phyloP scores from a whole-genome alignment of 495 filamentous ascomycete genomes.

The Talaromyces stipitatus region DNA sequence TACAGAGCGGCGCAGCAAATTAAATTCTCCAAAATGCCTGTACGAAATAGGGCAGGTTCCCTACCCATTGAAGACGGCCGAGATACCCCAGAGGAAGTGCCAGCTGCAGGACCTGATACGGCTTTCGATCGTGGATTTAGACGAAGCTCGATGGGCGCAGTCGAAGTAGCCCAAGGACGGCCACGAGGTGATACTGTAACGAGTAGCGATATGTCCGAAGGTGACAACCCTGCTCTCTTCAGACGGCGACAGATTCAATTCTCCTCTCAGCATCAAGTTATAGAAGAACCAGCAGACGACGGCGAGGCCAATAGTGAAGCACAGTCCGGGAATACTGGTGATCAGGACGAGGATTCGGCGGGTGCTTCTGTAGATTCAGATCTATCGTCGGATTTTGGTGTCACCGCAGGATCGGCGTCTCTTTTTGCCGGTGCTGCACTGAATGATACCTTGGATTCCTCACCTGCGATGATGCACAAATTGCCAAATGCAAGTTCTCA shows the following conservation, averaged over 20 bases:
- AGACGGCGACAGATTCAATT: conserved; percentile 52
- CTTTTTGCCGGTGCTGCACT: conserved; percentile 46
- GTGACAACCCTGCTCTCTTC: conserved; percentile 66
- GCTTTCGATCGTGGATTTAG: conserved; percentile 43
- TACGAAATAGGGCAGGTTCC: conserved; percentile 78
- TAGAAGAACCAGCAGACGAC: conserved; percentile 49
- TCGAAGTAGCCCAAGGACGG: conserved; percentile 66
- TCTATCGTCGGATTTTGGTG: conserved; percentile 62
- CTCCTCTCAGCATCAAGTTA: conserved; percentile 40
- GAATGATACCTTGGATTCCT: conserved; percentile 32
- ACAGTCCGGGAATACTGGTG: conserved; percentile 29
- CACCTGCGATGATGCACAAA: conserved; percentile 39
- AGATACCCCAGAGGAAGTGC: conserved; percentile 46
- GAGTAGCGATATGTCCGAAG: conserved; percentile 87
- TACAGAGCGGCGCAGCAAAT: conserved; percentile 66
- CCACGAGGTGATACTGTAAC: conserved; percentile 79
- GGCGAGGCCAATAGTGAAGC: conserved; percentile 43
- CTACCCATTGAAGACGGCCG: conserved; percentile 63
- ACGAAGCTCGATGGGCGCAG: conserved; percentile 67
- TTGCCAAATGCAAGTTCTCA: conserved; percentile 30
- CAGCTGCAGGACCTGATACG: conserved; percentile 47
- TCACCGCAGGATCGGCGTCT: conserved; percentile 54
- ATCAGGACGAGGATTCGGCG: conserved; percentile 53
- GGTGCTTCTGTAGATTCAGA: conserved; percentile 58
- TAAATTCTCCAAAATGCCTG: conserved; percentile 89